Conservation (phyloP, 1,284 basidiomycete species). For the Ceratobasidium sp. region DNA sequence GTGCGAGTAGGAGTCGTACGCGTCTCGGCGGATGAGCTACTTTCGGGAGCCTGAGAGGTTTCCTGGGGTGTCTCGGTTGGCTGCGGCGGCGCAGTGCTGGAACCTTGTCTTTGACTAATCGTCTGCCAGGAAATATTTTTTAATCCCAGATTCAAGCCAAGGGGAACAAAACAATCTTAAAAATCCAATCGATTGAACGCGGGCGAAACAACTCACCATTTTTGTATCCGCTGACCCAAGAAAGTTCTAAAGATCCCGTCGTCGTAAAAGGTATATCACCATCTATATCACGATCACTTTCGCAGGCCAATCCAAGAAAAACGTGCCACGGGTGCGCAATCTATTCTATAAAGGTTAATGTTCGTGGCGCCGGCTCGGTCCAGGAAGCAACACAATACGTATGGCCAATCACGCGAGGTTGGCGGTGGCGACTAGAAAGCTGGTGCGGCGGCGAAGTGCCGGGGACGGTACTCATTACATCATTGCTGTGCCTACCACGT, state of each 20-base stretch:
- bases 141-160: background rate
- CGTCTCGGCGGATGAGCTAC: background rate
- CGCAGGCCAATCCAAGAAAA: background rate
- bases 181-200: background rate
- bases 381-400: background rate
- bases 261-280: background rate
- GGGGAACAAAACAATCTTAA: background rate
- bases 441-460: background rate
- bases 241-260: background rate
- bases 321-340: background rate
- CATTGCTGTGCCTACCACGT: slow-evolving; percentile 8
- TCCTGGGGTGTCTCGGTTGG: background rate
- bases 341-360: background rate
- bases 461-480: background rate
- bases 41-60: background rate
- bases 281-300: background rate
- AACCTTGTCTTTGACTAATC: background rate
- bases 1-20: slow-evolving; percentile 1
- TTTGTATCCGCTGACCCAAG: background rate
- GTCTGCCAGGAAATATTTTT: background rate
- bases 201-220: background rate
- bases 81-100: slow-evolving; percentile 4
- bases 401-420: background rate
- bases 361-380: background rate
- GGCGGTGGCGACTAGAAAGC: background rate